These are phyloP conservation scores for Spergularia marina DNA, from an alignment of 148 eudicot species.

Conservation along the genomic window DNA sequence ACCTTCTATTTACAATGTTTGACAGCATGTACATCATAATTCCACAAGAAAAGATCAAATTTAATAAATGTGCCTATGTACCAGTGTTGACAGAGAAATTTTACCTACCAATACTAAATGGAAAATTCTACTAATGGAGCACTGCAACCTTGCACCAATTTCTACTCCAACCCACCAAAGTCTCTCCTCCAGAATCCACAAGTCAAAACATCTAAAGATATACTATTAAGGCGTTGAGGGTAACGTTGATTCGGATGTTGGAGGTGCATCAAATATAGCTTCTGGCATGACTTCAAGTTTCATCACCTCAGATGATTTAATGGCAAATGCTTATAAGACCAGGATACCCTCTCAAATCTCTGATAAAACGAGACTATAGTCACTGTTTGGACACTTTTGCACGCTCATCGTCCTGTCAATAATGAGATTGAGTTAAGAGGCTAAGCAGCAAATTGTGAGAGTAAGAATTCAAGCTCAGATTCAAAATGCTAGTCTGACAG, in stretches of 20 bases:
- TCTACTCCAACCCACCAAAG: slow-evolving; percentile 1
- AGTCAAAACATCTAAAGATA: slow-evolving; percentile 5
- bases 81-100: background rate
- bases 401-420: slow-evolving; percentile 37
- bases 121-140: slow-evolving; percentile 7
- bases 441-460: background rate
- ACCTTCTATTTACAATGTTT: slow-evolving; percentile 20
- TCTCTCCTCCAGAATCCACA: background rate
- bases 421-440: background rate
- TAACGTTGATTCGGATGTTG: background rate
- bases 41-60: background rate
- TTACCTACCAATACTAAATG: slow-evolving; percentile 13
- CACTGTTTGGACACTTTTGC: slow-evolving; percentile 30
- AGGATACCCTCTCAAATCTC: background rate
- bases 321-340: slow-evolving; percentile 9
- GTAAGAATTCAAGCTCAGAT: background rate
- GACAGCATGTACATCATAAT: background rate
- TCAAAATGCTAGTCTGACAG: background rate
- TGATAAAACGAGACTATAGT: background rate
- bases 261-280: background rate
- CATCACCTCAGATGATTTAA: slow-evolving; percentile 5
- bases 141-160: slow-evolving; percentile 20
- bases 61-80: slow-evolving; percentile 10
- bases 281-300: slow-evolving; percentile 14
- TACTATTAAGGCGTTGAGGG: background rate